Evolutionary conservation across 192 early-diverging fungal genomes (phyloP).

Genomic region (Podila epigama): DNA sequence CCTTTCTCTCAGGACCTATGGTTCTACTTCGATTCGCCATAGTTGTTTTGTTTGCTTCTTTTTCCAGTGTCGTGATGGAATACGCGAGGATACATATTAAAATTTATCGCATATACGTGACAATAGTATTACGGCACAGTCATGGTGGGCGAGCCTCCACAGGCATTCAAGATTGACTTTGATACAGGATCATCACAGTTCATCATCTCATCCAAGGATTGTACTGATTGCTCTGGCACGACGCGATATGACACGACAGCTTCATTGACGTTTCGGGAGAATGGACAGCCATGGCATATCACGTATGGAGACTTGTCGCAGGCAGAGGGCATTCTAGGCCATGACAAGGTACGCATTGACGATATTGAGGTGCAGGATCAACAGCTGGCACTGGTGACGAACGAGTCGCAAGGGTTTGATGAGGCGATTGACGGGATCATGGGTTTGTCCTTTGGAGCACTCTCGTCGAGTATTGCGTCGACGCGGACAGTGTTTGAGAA

Average conservation of each 20-base stretch:
- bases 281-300: conserved; percentile 61
- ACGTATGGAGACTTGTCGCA: conserved; percentile 69
- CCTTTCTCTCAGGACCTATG: too few relatives aligned
- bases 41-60: background rate
- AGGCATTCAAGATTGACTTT: conserved; percentile 63
- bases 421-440: conserved; percentile 70
- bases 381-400: conserved; percentile 65
- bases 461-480: conserved; percentile 29
- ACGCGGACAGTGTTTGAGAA: conserved; percentile 63
- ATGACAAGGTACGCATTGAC: conserved; percentile 63
- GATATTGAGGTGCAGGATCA: conserved; percentile 61
- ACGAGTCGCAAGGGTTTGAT: conserved; percentile 59
- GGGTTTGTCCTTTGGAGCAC: conserved; percentile 66
- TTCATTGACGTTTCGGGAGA: conserved; percentile 7
- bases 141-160: conserved; percentile 68
- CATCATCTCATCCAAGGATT: background rate
- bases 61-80: background rate
- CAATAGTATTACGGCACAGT: conserved; percentile 67
- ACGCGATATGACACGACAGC: background rate
- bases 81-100: background rate
- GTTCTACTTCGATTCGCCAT: background rate
- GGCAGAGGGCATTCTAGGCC: conserved; percentile 43
- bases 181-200: background rate
- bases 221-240: background rate
- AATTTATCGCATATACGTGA: background rate